These are phyloP conservation scores for Gnomoniopsis sp. DNA, from an alignment of 2,329 filamentous ascomycete genomes.

Conservation along the genomic window DNA sequence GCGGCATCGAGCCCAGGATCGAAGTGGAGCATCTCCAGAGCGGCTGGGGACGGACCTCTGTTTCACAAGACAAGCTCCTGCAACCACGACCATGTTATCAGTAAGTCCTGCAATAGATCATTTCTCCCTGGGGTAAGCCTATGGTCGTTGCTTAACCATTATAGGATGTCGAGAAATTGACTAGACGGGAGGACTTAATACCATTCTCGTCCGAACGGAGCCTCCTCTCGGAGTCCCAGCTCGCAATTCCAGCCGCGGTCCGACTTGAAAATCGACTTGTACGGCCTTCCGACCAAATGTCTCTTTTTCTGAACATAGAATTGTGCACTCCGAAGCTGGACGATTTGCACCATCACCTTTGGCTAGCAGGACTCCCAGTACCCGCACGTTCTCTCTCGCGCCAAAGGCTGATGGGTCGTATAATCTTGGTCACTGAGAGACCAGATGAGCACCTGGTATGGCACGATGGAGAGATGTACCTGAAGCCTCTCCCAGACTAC, in stretches of 20 bases:
- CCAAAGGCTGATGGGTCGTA: conserved; percentile 23
- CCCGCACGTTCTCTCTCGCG: conserved; percentile 25
- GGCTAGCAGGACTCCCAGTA: conserved; percentile 21
- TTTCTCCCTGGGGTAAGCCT: too few species aligned
- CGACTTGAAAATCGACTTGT: not conserved
- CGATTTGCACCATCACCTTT: conserved; percentile 19
- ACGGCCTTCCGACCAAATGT: not conserved
- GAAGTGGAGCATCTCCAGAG: too few species aligned
- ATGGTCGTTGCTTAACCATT: too few species aligned
- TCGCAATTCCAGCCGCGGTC: not conserved
- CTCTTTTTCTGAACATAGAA: conserved; percentile 15
- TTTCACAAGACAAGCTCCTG: too few species aligned
- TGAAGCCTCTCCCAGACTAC: conserved; percentile 29
- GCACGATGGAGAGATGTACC: conserved; percentile 20
- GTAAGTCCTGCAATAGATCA: too few species aligned
- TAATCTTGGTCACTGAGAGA: conserved; percentile 22
- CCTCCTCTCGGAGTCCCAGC: too few species aligned
- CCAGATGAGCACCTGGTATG: conserved; percentile 26
- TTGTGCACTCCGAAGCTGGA: conserved; percentile 19
- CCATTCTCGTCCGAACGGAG: too few species aligned
- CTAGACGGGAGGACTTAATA: too few species aligned
- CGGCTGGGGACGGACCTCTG: too few species aligned
- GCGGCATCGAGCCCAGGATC: too few species aligned
- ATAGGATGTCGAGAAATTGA: too few species aligned
- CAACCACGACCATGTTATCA: too few species aligned